These are phyloP conservation scores for Trichoderma reesei DNA, from an alignment of 495 filamentous ascomycete species.

Conservation along the genomic window DNA sequence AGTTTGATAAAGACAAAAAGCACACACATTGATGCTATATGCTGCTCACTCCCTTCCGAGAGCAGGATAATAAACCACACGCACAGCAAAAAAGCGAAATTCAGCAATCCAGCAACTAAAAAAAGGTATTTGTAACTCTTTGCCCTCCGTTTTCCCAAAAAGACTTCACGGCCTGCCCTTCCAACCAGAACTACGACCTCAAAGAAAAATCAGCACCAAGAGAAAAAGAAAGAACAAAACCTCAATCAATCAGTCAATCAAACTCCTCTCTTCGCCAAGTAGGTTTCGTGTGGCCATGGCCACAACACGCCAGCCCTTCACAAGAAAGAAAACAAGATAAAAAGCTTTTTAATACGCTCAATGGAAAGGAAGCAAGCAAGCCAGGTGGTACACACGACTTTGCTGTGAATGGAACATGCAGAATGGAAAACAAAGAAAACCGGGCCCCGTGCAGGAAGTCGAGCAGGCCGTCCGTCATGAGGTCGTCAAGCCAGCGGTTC, in stretches of 20 bases:
- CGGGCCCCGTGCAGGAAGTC: conserved; percentile 4
- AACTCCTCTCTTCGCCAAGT: neutral
- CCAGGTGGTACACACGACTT: neutral
- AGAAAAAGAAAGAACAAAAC: neutral
- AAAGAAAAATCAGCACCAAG: neutral
- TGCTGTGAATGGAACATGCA: neutral
- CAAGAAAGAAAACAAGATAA: neutral
- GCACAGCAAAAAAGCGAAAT: neutral
- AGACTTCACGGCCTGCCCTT: conserved; percentile 6
- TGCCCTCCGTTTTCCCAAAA: neutral
- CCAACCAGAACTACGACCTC: neutral
- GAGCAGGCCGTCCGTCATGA: conserved; percentile 1
- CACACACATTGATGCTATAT: conserved; percentile 2
- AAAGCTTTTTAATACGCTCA: neutral
- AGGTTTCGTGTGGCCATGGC: neutral
- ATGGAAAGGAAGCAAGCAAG: neutral
- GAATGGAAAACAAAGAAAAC: neutral
- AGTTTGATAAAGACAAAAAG: neutral
- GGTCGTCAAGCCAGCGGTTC: conserved; percentile 3
- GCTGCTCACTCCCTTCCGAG: neutral
- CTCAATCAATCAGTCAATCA: neutral
- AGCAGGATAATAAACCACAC: neutral
- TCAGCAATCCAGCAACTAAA: too few relatives aligned
- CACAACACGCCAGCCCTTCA: neutral
- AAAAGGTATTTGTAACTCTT: neutral